Conservation (phyloP, 495 filamentous ascomycete genomes). For the Platismatia glauca region DNA sequence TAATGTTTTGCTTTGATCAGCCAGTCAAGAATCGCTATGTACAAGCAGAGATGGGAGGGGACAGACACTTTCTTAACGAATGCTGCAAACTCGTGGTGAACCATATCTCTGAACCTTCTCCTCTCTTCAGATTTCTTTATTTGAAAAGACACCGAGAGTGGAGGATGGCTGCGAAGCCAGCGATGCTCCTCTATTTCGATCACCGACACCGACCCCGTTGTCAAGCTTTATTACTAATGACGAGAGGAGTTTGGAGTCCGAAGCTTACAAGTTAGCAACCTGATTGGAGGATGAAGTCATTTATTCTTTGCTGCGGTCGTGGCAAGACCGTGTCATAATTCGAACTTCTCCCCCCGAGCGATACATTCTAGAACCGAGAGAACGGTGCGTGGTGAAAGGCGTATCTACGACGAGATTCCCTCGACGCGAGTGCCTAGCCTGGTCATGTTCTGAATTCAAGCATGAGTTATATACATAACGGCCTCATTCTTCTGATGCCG, state of each 20-base stretch:
- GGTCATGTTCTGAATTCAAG: constrained; percentile 26
- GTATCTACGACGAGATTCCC: constrained; percentile 14
- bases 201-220: no score
- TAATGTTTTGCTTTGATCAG: no score
- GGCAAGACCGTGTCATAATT: neutral
- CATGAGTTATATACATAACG: constrained; percentile 20
- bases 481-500: constrained; percentile 26
- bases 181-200: neutral
- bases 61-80: neutral
- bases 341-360: neutral
- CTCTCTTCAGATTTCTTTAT: constrained; percentile 22
- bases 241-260: neutral
- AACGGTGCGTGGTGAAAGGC: neutral
- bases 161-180: constrained; percentile 14
- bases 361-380: neutral
- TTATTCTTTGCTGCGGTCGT: neutral
- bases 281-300: no score
- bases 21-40: no score
- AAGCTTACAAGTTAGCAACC: no score
- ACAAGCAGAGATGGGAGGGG: neutral
- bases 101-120: neutral
- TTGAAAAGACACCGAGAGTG: constrained; percentile 23
- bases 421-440: constrained; percentile 27
- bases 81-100: neutral
- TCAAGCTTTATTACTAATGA: no score